Evolutionary conservation across 345 rosid genomes (phyloP).

Genomic region (Eucalyptus melliodora): DNA sequence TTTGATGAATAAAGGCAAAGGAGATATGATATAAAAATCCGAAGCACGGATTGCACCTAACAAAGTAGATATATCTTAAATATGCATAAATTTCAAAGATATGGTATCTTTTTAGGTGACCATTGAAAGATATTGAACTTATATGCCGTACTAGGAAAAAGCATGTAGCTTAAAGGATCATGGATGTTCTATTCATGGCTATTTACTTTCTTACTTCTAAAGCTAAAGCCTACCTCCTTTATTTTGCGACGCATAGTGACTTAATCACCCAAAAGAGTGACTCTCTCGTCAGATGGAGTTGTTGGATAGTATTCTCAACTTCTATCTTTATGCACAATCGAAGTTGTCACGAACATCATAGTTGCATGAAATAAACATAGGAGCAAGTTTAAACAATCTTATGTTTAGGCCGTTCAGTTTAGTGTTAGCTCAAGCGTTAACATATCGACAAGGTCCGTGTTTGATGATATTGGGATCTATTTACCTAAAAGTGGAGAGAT

Average conservation of each 20-base stretch:
- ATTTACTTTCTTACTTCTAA: not conserved
- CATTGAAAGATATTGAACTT: not conserved
- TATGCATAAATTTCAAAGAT: not conserved
- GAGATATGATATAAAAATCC: not conserved
- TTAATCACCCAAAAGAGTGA: not conserved
- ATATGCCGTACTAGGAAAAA: not conserved
- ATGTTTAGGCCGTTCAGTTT: not conserved
- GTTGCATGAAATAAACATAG: not conserved
- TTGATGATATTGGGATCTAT: not conserved
- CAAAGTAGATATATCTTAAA: not conserved
- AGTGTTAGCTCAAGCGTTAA: not conserved
- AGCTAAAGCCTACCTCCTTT: not conserved
- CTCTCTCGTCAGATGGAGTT: not conserved
- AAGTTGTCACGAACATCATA: not conserved
- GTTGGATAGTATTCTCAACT: not conserved
- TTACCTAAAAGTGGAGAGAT: not conserved
- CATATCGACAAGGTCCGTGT: not conserved
- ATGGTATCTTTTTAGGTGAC: not conserved
- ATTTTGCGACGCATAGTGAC: not conserved
- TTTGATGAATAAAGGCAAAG: not conserved
- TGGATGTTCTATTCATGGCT: not conserved
- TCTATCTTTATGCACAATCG: not conserved
- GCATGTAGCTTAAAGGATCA: not conserved
- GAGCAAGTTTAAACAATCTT: not conserved
- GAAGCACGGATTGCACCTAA: not conserved